Evolutionary conservation across 2,329 filamentous ascomycete genomes (phyloP), one percentile per base, ranked within the genome.

Genomic region (Domatiomyces globalis): DNA sequence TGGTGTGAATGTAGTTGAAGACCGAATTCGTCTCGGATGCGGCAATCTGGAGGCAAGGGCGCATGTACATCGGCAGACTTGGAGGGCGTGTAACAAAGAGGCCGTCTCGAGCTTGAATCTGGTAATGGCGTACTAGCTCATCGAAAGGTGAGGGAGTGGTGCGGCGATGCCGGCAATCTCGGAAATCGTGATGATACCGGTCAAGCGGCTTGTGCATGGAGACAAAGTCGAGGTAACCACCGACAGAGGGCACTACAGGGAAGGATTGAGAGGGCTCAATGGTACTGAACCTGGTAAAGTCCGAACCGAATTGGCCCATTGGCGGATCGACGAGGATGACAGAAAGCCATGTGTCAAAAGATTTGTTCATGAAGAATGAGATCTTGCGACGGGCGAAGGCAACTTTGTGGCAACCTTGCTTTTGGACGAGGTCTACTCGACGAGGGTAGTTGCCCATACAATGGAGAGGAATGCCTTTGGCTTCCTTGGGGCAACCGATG

Each of bases 171-270:
- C 15, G 15, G 36, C 56, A 58, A n/a, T 47, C 27, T 15, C 56
- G 56, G 45, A 46, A 58, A 51, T 58, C 56, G 46, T 58, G 54
- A 10, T 49, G 49, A 19, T 51, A 49, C 48, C 49, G 52, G 46
- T 44, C 56, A 8, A 22, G 19, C 5, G 56, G 56, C 20, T 45
- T 53, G 18, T 36, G 50, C 48, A 48, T 50, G 33, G 55, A 54
- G 17, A 56, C 46, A 45, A 58, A 58, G 46, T 58, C 56, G 17
- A 58, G 52, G 45, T 58, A 58, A 4, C 56, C 56, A n/a, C 56
- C 56, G 20, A 55, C 51, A 46, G 52, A 58, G 17, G 54, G 54
- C 5, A 51, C 49, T 4, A 58, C 52, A 5, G 56, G 51, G 20
- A 58, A 52, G 12, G 49, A 51, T 44, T 56, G 54, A 10, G 50